Conservation (phyloP, 1,284 basidiomycete species). For the Irpex sp. region DNA sequence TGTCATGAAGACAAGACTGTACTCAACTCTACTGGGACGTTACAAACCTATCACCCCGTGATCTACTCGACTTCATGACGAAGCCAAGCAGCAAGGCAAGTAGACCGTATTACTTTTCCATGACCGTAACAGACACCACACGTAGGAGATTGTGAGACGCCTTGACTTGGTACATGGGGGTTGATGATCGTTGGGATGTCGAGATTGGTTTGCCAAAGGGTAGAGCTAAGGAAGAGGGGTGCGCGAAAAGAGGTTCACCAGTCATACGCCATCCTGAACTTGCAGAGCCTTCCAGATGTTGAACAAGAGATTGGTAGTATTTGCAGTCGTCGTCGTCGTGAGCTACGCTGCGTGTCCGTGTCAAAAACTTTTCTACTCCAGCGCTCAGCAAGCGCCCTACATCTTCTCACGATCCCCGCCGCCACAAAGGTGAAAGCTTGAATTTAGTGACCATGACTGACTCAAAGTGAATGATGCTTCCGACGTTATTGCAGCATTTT, state of each 20-base stretch:
- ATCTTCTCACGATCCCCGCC: not conserved
- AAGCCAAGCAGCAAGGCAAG: slow-evolving; percentile 34
- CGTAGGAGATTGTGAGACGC: slow-evolving; percentile 24
- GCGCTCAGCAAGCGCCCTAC: not conserved
- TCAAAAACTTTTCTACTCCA: not conserved
- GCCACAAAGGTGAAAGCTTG: too few species aligned
- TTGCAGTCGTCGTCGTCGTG: too few species aligned
- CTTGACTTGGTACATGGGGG: slow-evolving; percentile 46
- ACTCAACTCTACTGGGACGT: slow-evolving; percentile 57
- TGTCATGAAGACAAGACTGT: slow-evolving; percentile 25
- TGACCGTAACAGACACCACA: slow-evolving; percentile 50
- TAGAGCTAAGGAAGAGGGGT: not conserved
- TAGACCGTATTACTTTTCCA: slow-evolving; percentile 42
- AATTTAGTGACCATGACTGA: too few species aligned
- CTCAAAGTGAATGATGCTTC: too few species aligned
- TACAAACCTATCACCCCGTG: slow-evolving; percentile 33
- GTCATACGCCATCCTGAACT: too few species aligned
- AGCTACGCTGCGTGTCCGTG: too few species aligned
- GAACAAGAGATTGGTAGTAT: too few species aligned
- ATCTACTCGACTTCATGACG: slow-evolving; percentile 46
- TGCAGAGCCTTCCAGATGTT: too few species aligned
- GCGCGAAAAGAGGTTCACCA: too few species aligned
- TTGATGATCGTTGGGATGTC: not conserved
- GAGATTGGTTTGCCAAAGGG: not conserved
- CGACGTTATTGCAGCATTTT: too few species aligned